Percentiles rank a stretch among this genome's conserved stretches.
Evolutionary conservation across 495 filamentous ascomycete species (phyloP).

Genomic region (Neurospora sp.): DNA sequence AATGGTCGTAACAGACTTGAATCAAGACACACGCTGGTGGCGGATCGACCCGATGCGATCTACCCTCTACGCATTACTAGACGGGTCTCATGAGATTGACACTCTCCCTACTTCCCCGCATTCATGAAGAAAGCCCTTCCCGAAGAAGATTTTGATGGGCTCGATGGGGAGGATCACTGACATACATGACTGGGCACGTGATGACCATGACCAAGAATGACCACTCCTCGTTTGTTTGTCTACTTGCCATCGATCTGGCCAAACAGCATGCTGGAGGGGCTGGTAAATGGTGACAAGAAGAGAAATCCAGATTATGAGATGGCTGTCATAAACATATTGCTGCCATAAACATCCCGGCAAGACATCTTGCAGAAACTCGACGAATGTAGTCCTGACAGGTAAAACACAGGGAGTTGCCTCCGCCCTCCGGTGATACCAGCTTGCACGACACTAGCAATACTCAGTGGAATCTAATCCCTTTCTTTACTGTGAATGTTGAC

Average conservation of each 20-base stretch:
- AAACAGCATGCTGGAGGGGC: not conserved
- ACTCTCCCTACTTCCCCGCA: not conserved
- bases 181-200: not conserved
- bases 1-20: not conserved
- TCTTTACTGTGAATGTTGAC: not conserved
- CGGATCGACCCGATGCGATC: not conserved
- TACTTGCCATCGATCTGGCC: not conserved
- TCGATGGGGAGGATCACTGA: not conserved
- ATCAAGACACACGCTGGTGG: not conserved
- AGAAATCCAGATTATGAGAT: not conserved
- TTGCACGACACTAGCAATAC: not conserved
- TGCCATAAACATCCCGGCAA: not conserved
- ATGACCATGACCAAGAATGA: not conserved
- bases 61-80: not conserved
- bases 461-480: not conserved
- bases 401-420: not conserved
- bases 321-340: not conserved
- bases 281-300: not conserved
- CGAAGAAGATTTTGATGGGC: not conserved
- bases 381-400: not conserved
- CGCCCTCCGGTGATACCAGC: not conserved
- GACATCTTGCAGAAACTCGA: not conserved
- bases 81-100: not conserved
- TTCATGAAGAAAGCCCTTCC: not conserved
- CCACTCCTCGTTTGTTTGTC: not conserved